Evolutionary conservation across 805 yeast genomes (phyloP), one percentile per base, ranked within the genome.

Genomic region (Spathaspora boniae): DNA sequence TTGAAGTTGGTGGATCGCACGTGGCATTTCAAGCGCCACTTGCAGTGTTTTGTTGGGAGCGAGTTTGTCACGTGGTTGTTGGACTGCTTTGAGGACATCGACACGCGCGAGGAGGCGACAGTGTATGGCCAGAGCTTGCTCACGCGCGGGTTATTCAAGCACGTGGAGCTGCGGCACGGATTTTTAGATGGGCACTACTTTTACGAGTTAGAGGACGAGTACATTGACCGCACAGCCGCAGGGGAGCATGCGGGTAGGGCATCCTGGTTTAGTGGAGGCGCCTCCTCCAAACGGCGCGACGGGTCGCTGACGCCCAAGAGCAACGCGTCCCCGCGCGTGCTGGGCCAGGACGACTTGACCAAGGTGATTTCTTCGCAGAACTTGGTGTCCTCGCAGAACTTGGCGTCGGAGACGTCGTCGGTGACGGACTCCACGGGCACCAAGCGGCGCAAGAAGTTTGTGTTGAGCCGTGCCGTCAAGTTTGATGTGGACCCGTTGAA

Each of bases 111-210:
- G 18, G 89, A 82, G 12, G 98, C 97, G 0, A 78, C 81, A 0
- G 73, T 64, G 9, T 93, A 68, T 54, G 98, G 96, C 1, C 89
- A 87, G 47, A 54, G 62, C 6, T 60, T 91, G 28, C 85, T 87
- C 94, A 72, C 76, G 6, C 67, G 67, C 32, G 84, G 84, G 0
- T 50, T 91, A 11, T 78, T 91, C 53, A 66, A 58, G n/a, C 98
- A 91, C 51, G 96, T 87, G 15, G 86, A 84, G 41, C 68, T 76
- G 29, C 72, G 91, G 22, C 97, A 91, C 53, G 78, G 83, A 3
- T 86, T 93, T 47, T 60, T 88, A 34, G 95, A 91, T 60, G 98
- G 98, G 0, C 89, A 93, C 51, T 91, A 88, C 54, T 91, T 91
- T 57, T 91, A 91, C 51, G 80, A 77, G 47, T 56, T 89, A 34